Conservation (phyloP, 352 stramenopile genomes). For the Pythium folliculosum region DNA sequence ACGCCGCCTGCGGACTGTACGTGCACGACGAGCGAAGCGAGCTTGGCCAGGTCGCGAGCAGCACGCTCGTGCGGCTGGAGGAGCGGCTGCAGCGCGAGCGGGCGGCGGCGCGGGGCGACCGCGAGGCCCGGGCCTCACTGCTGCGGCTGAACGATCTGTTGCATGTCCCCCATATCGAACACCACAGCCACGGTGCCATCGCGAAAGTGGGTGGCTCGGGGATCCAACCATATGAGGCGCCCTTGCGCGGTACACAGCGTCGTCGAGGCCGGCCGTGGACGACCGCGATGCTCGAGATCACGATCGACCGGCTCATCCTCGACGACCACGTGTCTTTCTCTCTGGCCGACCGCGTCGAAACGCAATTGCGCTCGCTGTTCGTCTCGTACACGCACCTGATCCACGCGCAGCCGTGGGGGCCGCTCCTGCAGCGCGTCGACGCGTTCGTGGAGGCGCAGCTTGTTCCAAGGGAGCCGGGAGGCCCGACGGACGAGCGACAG, state of each 20-base stretch:
- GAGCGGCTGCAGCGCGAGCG: slow-evolving; percentile 46
- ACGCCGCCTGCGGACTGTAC: slow-evolving; percentile 49
- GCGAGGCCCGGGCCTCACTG: neutral
- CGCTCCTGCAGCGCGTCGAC: slow-evolving; percentile 48
- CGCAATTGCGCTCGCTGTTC: slow-evolving; percentile 62
- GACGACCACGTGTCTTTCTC: slow-evolving; percentile 77
- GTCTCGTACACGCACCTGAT: slow-evolving; percentile 55
- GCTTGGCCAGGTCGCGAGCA: slow-evolving; percentile 40
- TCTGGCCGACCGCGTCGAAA: slow-evolving; percentile 61
- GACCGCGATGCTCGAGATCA: slow-evolving; percentile 47
- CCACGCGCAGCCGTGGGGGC: slow-evolving; percentile 49
- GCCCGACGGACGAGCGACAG: neutral
- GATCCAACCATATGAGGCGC: neutral
- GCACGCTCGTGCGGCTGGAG: slow-evolving; percentile 56
- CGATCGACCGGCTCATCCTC: slow-evolving; percentile 58
- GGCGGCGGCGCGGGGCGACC: neutral
- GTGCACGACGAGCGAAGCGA: slow-evolving; percentile 42
- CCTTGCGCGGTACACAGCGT: no score
- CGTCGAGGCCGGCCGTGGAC: neutral
- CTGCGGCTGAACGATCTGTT: slow-evolving; percentile 26
- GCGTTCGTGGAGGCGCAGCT: slow-evolving; percentile 35
- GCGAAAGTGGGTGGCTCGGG: neutral
- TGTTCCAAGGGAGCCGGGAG: neutral
- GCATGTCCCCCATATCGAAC: neutral
- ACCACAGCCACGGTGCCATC: neutral